Conservation (phyloP, 257 asterid species). For the Salvia hispanica region DNA sequence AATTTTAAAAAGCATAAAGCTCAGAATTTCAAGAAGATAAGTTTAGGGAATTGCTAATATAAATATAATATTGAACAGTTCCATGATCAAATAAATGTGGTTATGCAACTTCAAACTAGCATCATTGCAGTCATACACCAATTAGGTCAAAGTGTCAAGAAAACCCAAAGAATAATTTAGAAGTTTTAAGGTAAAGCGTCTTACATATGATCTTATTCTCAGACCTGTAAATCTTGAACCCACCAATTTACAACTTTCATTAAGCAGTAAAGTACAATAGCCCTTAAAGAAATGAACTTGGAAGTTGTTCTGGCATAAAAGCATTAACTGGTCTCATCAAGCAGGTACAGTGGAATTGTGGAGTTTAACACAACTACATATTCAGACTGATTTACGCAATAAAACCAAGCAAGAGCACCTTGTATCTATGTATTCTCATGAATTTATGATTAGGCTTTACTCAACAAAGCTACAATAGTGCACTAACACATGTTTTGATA, state of each 20-base stretch:
- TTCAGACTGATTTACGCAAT: background rate
- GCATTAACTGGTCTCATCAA: constrained; percentile 12
- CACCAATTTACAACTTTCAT: no score
- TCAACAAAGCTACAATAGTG: background rate
- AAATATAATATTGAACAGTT: background rate
- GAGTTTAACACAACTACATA: background rate
- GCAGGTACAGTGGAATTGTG: background rate
- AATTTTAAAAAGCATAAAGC: constrained; percentile 24
- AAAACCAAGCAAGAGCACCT: background rate
- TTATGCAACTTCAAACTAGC: background rate
- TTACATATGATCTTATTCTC: no score
- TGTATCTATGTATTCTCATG: background rate
- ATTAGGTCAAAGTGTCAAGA: constrained; percentile 13
- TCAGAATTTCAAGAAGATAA: constrained; percentile 16
- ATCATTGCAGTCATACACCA: background rate
- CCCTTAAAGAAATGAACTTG: background rate
- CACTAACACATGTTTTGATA: background rate
- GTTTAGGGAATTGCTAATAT: background rate
- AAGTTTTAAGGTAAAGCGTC: background rate
- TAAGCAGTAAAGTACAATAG: background rate
- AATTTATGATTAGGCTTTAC: background rate
- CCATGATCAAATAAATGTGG: background rate
- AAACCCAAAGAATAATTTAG: constrained; percentile 5
- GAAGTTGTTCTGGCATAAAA: background rate
- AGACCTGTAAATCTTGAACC: no score